Conservation (phyloP, 1,284 basidiomycete species). For the Coniferiporia sulphurascens region DNA sequence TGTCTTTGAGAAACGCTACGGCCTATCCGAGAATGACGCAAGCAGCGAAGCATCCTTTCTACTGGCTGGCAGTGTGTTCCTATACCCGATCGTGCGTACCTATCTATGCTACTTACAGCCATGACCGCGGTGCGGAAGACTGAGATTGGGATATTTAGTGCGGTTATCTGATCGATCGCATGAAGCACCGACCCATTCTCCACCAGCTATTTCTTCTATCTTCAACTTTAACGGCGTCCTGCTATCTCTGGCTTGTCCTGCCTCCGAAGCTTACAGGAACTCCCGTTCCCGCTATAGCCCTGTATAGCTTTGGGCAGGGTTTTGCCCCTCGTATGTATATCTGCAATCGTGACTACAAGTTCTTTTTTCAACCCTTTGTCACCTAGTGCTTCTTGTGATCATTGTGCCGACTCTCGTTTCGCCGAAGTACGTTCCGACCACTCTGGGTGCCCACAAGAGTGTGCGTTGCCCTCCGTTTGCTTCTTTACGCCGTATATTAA, state of each 20-base stretch:
- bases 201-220: constrained; percentile 55
- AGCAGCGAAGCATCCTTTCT: constrained; percentile 66
- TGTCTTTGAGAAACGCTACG: constrained; percentile 65
- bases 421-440: constrained; percentile 69
- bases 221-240: constrained; percentile 56
- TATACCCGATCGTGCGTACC: constrained; percentile 62
- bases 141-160: constrained; percentile 33
- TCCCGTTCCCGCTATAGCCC: constrained; percentile 56
- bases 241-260: constrained; percentile 62
- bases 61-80: constrained; percentile 66
- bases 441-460: constrained; percentile 74
- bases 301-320: constrained; percentile 67
- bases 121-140: neutral
- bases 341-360: constrained; percentile 7
- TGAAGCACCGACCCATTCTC: constrained; percentile 52
- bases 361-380: neutral
- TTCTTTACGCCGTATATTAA: neutral
- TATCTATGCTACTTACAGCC: constrained; percentile 7
- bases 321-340: constrained; percentile 57
- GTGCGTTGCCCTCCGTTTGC: constrained; percentile 36
- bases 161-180: constrained; percentile 56
- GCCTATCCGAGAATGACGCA: constrained; percentile 54
- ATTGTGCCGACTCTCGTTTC: constrained; percentile 72
- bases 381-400: constrained; percentile 63
- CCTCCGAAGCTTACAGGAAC: constrained; percentile 52